A percentile compares a stretch with the other conserved stretches of the same genome.
Conservation (phyloP, 805 yeast species). For the Candida bentonensis region DNA sequence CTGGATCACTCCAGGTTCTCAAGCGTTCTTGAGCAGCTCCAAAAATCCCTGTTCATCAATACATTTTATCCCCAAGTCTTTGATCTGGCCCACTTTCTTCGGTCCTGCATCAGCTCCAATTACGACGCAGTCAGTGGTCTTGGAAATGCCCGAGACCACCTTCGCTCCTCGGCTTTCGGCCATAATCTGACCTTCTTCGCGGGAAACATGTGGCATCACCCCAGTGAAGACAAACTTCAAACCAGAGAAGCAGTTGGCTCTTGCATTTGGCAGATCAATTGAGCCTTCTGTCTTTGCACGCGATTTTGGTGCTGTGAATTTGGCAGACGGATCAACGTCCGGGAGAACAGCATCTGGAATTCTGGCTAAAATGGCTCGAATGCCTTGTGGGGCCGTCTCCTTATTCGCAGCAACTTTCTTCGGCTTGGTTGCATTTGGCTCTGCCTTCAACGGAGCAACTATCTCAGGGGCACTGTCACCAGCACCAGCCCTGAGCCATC, state of each 20-base stretch:
- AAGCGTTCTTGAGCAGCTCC: too few relatives aligned
- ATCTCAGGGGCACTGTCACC: too few relatives aligned
- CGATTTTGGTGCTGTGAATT: too few relatives aligned
- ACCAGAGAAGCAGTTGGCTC: constrained; percentile 76
- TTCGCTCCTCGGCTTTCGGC: constrained; percentile 86
- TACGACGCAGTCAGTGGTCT: constrained; percentile 77
- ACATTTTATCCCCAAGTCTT: constrained; percentile 58
- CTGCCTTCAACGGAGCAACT: too few relatives aligned
- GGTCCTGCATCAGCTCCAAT: constrained; percentile 96
- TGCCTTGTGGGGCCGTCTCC: too few relatives aligned
- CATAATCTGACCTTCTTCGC: constrained; percentile 58
- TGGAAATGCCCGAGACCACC: constrained; percentile 68
- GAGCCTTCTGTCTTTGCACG: too few relatives aligned
- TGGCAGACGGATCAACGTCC: constrained; percentile 31
- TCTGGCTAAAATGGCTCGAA: constrained; percentile 39
- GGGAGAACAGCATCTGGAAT: constrained; percentile 67
- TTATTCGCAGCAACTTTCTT: too few relatives aligned
- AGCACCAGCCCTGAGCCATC: too few relatives aligned
- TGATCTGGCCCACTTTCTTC: constrained; percentile 73
- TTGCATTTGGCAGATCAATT: constrained; percentile 60
- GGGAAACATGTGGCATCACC: constrained; percentile 59
- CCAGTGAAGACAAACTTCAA: constrained; percentile 92
- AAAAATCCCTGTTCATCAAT: constrained; percentile 81
- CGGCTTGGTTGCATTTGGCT: too few relatives aligned
- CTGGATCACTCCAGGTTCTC: too few relatives aligned